Evolutionary conservation across 345 rosid genomes (phyloP), one percentile per base, ranked within the genome.

Genomic region (Melastoma malabathricum): DNA sequence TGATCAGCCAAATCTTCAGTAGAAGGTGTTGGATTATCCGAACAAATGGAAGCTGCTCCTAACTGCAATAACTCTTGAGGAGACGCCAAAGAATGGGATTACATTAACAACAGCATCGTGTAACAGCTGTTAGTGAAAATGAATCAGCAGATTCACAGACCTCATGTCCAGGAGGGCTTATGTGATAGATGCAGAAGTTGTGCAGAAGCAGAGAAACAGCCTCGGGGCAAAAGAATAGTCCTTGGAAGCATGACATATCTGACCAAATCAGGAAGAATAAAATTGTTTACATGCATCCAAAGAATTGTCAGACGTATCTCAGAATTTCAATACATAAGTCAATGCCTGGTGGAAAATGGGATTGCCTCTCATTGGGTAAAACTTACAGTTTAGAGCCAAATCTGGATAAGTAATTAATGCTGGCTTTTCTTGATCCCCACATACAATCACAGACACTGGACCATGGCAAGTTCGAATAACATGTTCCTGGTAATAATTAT

Each of bases 91-190:
- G 54, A 62, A 59, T 57, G 57, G 53, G 52, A 59, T 57, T 58
- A 65, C 53, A 67, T 76, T 60, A 77, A 67, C 56, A 82, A 71
- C 52, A 61, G 54, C 43, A 61, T 39, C 0, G 31, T 22, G 3
- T 58, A 64, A 56, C 2, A 45, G 13, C 49, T 10, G 17, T 47
- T 43, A 27, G 46, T 46, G 20, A 44, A 27, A 18, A 39, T 29
- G 68, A 59, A 70, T 57, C 46, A 56, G 60, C 58, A 59, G 63
- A 52, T 62, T 70, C 53, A 64, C 86, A 60, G 65, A 87, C 96
- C 95, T 92, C 96, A 51, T 92, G 98, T 44, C 98, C 98, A 19
- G 98, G 95, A 27, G 98, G 98, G 57, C 87, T 79, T 47, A 92
- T 81, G 62, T 92, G 98, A 68, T 92, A 92, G 48, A 87, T 75